Evolutionary conservation across 768 basidiomycete genomes (phyloP).

Genomic region (Tulasnella sp.): DNA sequence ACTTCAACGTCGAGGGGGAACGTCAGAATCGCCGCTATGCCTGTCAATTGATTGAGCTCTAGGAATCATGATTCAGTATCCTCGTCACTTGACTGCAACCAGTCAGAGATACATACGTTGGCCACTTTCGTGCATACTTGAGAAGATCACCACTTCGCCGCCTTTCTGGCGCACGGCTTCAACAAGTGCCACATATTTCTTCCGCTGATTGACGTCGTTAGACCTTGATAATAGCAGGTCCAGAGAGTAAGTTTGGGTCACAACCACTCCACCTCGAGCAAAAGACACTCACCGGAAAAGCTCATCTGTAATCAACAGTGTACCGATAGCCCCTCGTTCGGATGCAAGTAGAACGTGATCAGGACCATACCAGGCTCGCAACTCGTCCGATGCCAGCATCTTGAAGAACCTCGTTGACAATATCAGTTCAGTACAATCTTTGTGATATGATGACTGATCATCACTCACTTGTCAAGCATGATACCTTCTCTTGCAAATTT

Average conservation of each 20-base stretch:
- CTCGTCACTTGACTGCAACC: not conserved
- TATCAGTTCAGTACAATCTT: not conserved
- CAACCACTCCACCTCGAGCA: not conserved
- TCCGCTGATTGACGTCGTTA: slow-evolving; percentile 64
- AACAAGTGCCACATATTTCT: slow-evolving; percentile 75
- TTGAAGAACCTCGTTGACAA: slow-evolving; percentile 75
- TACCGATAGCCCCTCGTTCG: slow-evolving; percentile 87
- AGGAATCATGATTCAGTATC: slow-evolving; percentile 16
- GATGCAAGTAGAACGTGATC: slow-evolving; percentile 87
- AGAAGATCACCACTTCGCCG: slow-evolving; percentile 92
- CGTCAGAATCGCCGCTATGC: slow-evolving; percentile 89
- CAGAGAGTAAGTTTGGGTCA: no score
- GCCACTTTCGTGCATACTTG: slow-evolving; percentile 98
- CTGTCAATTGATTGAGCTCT: slow-evolving; percentile 96
- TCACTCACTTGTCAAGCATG: slow-evolving; percentile 65
- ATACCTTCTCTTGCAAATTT: slow-evolving; percentile 93
- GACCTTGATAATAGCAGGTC: no score
- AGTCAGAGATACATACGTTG: slow-evolving; percentile 57
- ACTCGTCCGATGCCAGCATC: slow-evolving; percentile 88
- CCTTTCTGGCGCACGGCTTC: slow-evolving; percentile 82
- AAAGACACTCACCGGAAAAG: slow-evolving; percentile 81
- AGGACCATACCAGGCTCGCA: slow-evolving; percentile 97
- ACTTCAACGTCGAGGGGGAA: slow-evolving; percentile 94
- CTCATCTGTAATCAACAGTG: slow-evolving; percentile 87
- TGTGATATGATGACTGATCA: not conserved